Base-by-base conservation (phyloP, 768 basidiomycete genomes). In the Leucosporidium scottii region DNA sequence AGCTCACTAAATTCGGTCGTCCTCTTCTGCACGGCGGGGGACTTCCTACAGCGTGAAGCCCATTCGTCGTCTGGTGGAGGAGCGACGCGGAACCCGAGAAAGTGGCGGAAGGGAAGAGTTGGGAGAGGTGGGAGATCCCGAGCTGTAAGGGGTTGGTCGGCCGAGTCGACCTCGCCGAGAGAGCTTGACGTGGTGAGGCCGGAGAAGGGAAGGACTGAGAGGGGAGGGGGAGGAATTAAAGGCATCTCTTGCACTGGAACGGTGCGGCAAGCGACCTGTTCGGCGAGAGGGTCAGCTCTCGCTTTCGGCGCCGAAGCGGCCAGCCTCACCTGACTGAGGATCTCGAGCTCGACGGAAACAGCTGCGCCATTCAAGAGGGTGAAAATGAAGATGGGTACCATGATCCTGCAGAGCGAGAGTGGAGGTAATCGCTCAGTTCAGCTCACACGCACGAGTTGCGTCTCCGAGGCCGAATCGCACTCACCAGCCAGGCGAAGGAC, bases 401-500 rank as follows among this genome's bases (percentile, higher is more conserved):
- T 17, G 21, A 44, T 47, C 39, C 17, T 23, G 44, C 25, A 21
- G 21, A 31, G 34, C 34, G 10, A 34, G 34, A 34, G 34, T 34
- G 34, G 28, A 12, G 10, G 31, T 34, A 28, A 31, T 18, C 55
- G 12, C 10, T 18, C 55, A 57, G 21, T 31, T 5, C 31, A 12
- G 10, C 55, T 18, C 28, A 4, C n/a, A 18, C 20, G 30, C 9
- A 10, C 31, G 10, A 36, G 30, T 25, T 28, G 15, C 53, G 18
- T 28, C 27, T 30, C 23, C 9, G 27, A 7, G 18, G 18, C 28
- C 4, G 31, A n/a, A 34, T 6, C 18, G 21, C 6, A 59, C 59
- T 60, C 18, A 60, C 59, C 59, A 60, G 47, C 48, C 21, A 7
- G 59, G 59, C 59, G 59, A 60, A 8, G 59, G 59, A 6, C 59